Evolutionary conservation across 805 yeast species (phyloP).

Genomic region (Lipomyces orientalis): DNA sequence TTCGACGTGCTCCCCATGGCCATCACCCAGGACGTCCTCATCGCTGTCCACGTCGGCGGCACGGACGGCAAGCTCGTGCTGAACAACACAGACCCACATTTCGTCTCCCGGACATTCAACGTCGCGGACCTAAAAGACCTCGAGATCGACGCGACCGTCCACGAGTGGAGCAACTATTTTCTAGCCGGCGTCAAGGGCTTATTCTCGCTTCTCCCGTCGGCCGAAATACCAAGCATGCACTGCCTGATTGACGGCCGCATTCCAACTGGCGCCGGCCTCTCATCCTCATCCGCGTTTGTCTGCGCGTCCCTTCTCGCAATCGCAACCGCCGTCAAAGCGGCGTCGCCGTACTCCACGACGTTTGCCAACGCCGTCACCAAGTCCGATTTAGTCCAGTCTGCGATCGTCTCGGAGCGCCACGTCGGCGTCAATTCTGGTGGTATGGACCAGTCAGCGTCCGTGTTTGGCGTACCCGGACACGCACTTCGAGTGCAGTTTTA

Average conservation of each 20-base stretch:
- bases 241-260: constrained; percentile 66
- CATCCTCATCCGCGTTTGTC: constrained; percentile 75
- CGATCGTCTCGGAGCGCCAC: constrained; percentile 70
- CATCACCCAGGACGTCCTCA: constrained; percentile 64
- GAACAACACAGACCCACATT: constrained; percentile 46
- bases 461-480: constrained; percentile 64
- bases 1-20: constrained; percentile 78
- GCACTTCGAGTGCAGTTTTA: constrained; percentile 65
- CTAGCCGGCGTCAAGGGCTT: constrained; percentile 70
- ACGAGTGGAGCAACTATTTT: constrained; percentile 72
- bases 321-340: constrained; percentile 56
- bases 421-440: constrained; percentile 82
- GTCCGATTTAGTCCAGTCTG: constrained; percentile 60
- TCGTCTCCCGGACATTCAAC: constrained; percentile 29
- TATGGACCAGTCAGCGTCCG: constrained; percentile 76
- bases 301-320: constrained; percentile 66
- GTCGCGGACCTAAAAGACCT: constrained; percentile 41
- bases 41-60: constrained; percentile 51
- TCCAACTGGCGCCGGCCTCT: constrained; percentile 74
- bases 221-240: constrained; percentile 49
- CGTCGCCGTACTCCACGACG: background rate
- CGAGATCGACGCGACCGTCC: constrained; percentile 55
- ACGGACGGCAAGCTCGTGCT: constrained; percentile 43
- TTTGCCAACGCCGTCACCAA: constrained; percentile 50
- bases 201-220: constrained; percentile 49